Evolutionary conservation across 1,284 basidiomycete species (phyloP).

Genomic region (Ceratobasidium sp.): DNA sequence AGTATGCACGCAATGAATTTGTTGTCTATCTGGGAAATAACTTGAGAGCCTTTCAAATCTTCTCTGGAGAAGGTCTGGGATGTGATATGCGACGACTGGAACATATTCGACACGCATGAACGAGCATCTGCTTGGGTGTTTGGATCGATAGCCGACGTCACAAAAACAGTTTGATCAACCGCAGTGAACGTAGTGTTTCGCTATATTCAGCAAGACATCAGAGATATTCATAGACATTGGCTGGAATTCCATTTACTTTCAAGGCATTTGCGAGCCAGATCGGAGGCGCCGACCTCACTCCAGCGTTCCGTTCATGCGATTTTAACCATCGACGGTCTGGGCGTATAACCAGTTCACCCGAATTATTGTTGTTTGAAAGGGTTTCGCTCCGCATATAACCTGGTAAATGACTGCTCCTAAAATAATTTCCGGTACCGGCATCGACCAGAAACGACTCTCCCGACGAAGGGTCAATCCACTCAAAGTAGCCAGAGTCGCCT

Average conservation of each 20-base stretch:
- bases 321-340: slow-evolving; percentile 43
- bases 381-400: neutral
- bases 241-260: slow-evolving; percentile 11
- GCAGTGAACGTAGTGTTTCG: slow-evolving; percentile 1
- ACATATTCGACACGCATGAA: neutral
- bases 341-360: neutral
- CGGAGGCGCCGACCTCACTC: neutral
- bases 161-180: neutral
- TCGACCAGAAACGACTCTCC: slow-evolving; percentile 50
- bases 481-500: slow-evolving; percentile 41
- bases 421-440: slow-evolving; percentile 44
- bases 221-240: neutral
- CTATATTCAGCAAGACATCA: neutral
- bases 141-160: neutral
- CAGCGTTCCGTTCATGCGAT: neutral
- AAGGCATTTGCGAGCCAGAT: slow-evolving; percentile 20
- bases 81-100: slow-evolving; percentile 8
- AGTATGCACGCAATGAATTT: slow-evolving; percentile 84
- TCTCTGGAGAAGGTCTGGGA: slow-evolving; percentile 54
- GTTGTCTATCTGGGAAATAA: slow-evolving; percentile 83
- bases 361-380: neutral
- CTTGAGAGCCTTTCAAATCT: slow-evolving; percentile 60
- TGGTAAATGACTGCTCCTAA: slow-evolving; percentile 10
- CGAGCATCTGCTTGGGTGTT: neutral
- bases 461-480: slow-evolving; percentile 68